Base-by-base conservation (phyloP, 352 stramenopile species). In the Pythium graminicola region DNA sequence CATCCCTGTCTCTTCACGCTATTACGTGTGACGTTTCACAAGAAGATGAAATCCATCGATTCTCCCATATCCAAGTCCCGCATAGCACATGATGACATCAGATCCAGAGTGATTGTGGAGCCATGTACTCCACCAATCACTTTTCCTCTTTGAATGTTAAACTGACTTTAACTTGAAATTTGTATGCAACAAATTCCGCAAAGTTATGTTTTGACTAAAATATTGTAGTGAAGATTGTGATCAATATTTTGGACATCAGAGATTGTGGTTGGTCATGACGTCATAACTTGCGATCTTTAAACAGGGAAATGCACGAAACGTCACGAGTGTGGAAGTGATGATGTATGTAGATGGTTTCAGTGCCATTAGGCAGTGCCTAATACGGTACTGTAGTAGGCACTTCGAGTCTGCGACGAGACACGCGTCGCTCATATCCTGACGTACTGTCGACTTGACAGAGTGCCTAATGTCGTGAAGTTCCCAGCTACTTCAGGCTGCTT, bases 21-120 rank as follows among this genome's bases (percentile, higher is more conserved):
- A 10, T n/a, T 2, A 31, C 19, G 44, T 51, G 43, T 17, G 43
- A 20, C 45, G 17, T 31, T 51, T 51, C 20, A 1, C 22, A 22
- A 3, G 3, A 14, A 2, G 28, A 51, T 42, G 45, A 51, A 42
- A 42, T 40, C 11, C 36, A 19, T 50, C 43, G 43, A 38, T 22
- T 8, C 17, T 24, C 20, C 16, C 22, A 24, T 6, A 16, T 10
- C n/a, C 17, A 46, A 20, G 45, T 41, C 29, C 1, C 45, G 6
- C n/a, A 11, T 50, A 20, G 19, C 17, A 16, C 17, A 2, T 47
- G 45, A 51, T 51, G 45, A 51, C 45, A 51, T 51, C 45, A 51
- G 17, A 51, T 2, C 17, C 9, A 24, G 45, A 51, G 45, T 51
- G 45, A 51, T 23, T 51, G 45, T 51, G 45, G 9, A 51, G 45